Base-by-base conservation (phyloP, 441 rosid genomes). In the Croton laevigatus region DNA sequence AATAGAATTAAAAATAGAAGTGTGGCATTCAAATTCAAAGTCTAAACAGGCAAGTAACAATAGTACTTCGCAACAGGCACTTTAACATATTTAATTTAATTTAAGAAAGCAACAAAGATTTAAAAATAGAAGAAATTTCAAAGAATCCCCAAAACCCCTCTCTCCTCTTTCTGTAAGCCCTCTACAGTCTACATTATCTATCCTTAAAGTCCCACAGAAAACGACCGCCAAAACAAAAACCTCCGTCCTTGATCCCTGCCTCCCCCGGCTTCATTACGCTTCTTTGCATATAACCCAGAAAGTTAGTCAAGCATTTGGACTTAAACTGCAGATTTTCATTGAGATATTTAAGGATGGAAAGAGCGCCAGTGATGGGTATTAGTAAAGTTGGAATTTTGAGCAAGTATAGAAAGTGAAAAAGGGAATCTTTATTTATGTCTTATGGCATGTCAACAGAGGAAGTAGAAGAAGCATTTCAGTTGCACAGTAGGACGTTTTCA, bases 221-320 rank as follows among this genome's bases (percentile, higher is more conserved):
- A 72, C 72, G 84, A 80, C 83, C 79, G 79, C 87, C 83, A 76
- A 72, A 78, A 65, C 63, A 57, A 46, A 17, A 63, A 49, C 19
- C n/a, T 16, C 36, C 49, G 2, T 27, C 32, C 32, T 27, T 27
- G 32, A 27, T 48, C 53, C 38, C 59, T n/a, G 16, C 52, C 20
- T 36, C 58, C 51, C 16, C 52, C 22, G 57, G 61, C 32, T 71
- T 40, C 61, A 12, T 53, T 12, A 19, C 8, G 16, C 53, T 55
- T 32, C 49, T 65, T 58, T 53, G 63, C 65, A 40, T 59, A 65
- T 40, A 38, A 60, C 67, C 64, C 46, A 55, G 62, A 20, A 44
- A 57, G 54, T 52, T 59, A 32, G 48, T 32, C 40, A 9, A 38
- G 34, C 60, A 61, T 60, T 77, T 70, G 27, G 16, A 1, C 49